Evolutionary conservation across 257 asterid genomes (phyloP).

Genomic region (Nicotiana undulata): DNA sequence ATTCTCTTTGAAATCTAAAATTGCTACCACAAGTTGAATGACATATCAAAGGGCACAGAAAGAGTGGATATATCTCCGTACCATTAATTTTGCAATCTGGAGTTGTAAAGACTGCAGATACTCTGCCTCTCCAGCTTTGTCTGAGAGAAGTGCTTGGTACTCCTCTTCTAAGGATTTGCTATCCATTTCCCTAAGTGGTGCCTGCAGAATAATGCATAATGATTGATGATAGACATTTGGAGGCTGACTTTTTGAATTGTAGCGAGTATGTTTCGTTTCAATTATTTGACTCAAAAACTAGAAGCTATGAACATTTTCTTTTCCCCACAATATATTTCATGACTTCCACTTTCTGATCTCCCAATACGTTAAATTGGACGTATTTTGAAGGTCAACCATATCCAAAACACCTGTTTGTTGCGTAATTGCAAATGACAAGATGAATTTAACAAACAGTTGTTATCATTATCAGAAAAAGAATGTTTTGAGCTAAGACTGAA

Average conservation of each 20-base stretch:
- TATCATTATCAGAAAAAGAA: neutral
- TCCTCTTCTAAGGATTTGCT: constrained; percentile 51
- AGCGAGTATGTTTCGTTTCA: neutral
- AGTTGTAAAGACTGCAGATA: constrained; percentile 63
- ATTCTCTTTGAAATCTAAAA: neutral
- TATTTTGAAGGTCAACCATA: neutral
- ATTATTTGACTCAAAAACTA: neutral
- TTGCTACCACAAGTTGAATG: neutral
- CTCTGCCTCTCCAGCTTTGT: constrained; percentile 66
- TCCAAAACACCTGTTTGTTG: neutral
- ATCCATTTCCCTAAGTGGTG: constrained; percentile 54
- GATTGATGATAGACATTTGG: neutral
- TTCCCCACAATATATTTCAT: neutral
- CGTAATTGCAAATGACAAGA: neutral
- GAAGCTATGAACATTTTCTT: neutral
- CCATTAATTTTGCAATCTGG: constrained; percentile 64
- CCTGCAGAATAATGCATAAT: constrained; percentile 27
- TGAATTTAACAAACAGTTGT: neutral
- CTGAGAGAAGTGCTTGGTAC: constrained; percentile 61
- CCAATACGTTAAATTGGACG: neutral
- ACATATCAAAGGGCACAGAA: neutral
- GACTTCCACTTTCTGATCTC: neutral
- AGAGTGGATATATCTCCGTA: constrained; percentile 18
- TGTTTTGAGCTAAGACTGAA: neutral
- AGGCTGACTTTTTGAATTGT: neutral